A percentile compares a stretch with the other conserved stretches of the same genome.
These are phyloP conservation scores for Suillus americanus DNA, from an alignment of 768 basidiomycete species.

Conservation along the genomic window DNA sequence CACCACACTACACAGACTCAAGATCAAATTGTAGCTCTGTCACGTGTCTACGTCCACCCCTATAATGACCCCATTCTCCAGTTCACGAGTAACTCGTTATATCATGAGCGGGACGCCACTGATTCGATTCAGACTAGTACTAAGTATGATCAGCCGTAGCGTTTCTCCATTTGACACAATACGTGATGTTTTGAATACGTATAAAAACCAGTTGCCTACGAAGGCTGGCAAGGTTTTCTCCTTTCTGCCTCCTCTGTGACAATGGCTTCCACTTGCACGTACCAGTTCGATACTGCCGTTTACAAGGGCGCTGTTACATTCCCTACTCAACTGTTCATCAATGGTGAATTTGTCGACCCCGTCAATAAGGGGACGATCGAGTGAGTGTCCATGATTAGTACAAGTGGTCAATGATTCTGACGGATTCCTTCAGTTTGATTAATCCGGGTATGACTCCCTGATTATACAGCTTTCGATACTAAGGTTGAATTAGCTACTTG, in stretches of 20 bases:
- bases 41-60: not conserved
- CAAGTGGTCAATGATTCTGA: not conserved
- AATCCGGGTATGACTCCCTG: constrained; percentile 47
- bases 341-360: constrained; percentile 36
- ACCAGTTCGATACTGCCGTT: constrained; percentile 50
- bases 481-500: constrained; percentile 53
- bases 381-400: not conserved
- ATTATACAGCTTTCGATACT: not conserved
- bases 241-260: not conserved
- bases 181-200: not conserved
- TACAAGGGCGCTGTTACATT: constrained; percentile 54
- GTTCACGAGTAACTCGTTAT: not conserved
- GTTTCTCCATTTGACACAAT: not conserved
- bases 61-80: not conserved
- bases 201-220: not conserved
- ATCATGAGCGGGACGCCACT: not conserved
- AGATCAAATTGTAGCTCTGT: not conserved
- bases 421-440: constrained; percentile 41
- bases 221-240: too few species aligned
- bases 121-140: not conserved
- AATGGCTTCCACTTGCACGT: constrained; percentile 37
- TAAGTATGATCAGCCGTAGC: too few species aligned
- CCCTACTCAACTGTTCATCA: constrained; percentile 69
- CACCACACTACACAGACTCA: not conserved
- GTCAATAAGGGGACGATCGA: constrained; percentile 10